Evolutionary conservation across 2,329 filamentous ascomycete genomes (phyloP).

Genomic region (Geosmithia flava): DNA sequence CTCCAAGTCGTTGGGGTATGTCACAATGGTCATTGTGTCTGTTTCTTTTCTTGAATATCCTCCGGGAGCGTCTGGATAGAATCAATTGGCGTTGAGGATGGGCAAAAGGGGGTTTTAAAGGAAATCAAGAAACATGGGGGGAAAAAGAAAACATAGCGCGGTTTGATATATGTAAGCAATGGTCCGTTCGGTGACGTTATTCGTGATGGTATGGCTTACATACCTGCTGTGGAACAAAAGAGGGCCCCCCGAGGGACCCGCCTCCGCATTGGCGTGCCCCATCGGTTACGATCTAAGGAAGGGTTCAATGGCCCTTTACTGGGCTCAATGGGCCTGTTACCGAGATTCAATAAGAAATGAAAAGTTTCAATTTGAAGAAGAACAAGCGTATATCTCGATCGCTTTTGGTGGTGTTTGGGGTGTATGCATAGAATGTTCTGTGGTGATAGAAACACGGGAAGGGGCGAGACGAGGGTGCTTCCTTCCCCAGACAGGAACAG

Average conservation of each 20-base stretch:
- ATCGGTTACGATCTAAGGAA: too few relatives aligned
- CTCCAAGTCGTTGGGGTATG: neutral
- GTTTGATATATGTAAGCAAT: neutral
- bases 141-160: neutral
- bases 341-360: too few relatives aligned
- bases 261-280: neutral
- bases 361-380: too few relatives aligned
- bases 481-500: too few relatives aligned
- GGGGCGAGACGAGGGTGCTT: too few relatives aligned
- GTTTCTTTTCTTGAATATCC: neutral
- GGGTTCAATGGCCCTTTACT: too few relatives aligned
- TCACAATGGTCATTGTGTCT: neutral
- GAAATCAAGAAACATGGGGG: neutral
- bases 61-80: neutral
- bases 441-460: too few relatives aligned
- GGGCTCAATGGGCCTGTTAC: too few relatives aligned
- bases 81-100: neutral
- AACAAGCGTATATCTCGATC: too few relatives aligned
- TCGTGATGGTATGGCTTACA: neutral
- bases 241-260: too few relatives aligned
- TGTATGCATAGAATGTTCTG: too few relatives aligned
- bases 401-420: too few relatives aligned
- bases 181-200: neutral
- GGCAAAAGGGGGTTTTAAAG: neutral
- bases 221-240: neutral